These are phyloP conservation scores for Neohortaea acidophila DNA, from an alignment of 495 filamentous ascomycete species.

Conservation along the genomic window DNA sequence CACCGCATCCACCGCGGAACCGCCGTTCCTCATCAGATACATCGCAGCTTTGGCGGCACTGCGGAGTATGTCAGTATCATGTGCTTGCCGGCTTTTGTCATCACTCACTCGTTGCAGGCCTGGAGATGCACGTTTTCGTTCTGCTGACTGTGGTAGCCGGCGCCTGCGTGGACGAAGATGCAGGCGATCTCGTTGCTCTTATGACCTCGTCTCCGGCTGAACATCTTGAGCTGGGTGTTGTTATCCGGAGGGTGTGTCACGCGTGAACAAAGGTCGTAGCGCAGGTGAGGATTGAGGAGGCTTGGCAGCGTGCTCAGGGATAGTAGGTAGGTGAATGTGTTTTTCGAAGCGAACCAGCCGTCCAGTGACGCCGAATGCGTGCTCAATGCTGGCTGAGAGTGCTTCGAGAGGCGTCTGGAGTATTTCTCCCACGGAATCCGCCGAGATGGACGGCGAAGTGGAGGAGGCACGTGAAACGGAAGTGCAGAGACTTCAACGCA, in stretches of 20 bases:
- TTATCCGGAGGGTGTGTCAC: too few species aligned
- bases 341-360: too few species aligned
- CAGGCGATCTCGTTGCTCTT: constrained; percentile 37
- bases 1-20: constrained; percentile 73
- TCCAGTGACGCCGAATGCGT: too few species aligned
- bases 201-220: constrained; percentile 18
- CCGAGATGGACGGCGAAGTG: too few species aligned
- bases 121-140: constrained; percentile 73
- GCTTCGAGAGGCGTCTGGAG: too few species aligned
- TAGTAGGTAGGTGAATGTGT: too few species aligned
- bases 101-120: constrained; percentile 68
- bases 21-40: constrained; percentile 59
- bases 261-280: too few species aligned
- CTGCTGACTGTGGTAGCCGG: constrained; percentile 75
- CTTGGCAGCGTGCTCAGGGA: too few species aligned
- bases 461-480: too few species aligned
- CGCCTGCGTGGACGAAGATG: constrained; percentile 93
- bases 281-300: constrained; percentile 3
- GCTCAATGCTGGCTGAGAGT: too few species aligned
- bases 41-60: constrained; percentile 75
- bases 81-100: background rate
- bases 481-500: too few species aligned
- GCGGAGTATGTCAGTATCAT: constrained; percentile 6
- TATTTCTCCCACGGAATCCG: too few species aligned
- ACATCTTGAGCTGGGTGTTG: constrained; percentile 22